Evolutionary conservation across 805 yeast species (phyloP), one percentile per base, ranked within the genome.

Genomic region (Yarrowia divulgata): DNA sequence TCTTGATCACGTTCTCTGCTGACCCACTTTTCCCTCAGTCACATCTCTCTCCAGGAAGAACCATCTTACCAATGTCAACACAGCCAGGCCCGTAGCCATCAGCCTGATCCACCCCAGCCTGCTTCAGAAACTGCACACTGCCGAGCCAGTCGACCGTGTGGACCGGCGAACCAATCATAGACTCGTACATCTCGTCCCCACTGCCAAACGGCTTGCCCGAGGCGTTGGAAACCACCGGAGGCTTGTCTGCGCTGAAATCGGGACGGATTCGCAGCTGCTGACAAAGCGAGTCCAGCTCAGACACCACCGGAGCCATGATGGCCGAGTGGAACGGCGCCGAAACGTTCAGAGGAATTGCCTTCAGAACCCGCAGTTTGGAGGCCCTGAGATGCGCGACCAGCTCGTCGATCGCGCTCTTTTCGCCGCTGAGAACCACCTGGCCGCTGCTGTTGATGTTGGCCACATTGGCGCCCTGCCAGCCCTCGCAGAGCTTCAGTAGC

Each of bases 1-100:
- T n/a, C n/a, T n/a, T n/a, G n/a, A n/a, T n/a, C n/a, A n/a, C n/a
- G n/a, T n/a, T n/a, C n/a, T n/a, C n/a, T 3, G 43, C 14, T 13
- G 8, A 6, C n/a, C 43, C 18, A n/a, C 10, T 10, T 43, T 23
- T 4, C 4, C 3, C 29, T 23, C 29, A 23, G 3, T 23, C 32
- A 8, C 7, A 63, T 13, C 68, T 3, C 34, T 63, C 68, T 9
- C 68, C 68, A 2, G 68, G 57, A 16, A 63, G 9, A 5, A 32
- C 48, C 57, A 63, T 48, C 46, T 63, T 63, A 7, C 68, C 68
- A 16, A 63, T 48, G 1, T 49, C 68, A 3, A 9, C 29, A 34
- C 57, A n/a, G 6, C 68, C 68, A 2, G 57, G 57, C 1, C 68
- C 68, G 23, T 23, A 63, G 9, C 68, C 68, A 8, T 63, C 68